Base-by-base conservation (phyloP, 495 filamentous ascomycete species). In the Trichoderma asperelloides region DNA sequence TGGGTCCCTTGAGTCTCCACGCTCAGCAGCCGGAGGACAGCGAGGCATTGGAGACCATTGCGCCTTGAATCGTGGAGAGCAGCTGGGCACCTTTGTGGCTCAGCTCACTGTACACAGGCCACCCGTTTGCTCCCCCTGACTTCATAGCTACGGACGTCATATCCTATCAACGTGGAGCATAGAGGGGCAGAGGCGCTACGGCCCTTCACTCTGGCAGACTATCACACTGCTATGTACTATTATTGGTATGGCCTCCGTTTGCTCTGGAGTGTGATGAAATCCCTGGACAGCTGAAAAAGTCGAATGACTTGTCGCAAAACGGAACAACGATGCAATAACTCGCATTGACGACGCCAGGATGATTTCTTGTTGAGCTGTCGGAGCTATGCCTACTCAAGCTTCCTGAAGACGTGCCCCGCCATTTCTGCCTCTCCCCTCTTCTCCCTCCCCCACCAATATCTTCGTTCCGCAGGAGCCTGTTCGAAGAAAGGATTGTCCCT, bases 51-150 rank as follows among this genome's bases (percentile, higher is more conserved):
- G 25, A 16, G 28, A 37, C 16, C 23, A 60, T 15, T 13, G 12
- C 55, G 49, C 5, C 49, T 45, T 23, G 18, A 60, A 60, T 60
- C 55, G 55, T 60, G 55, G 55, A 18, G 55, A 60, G 49, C 8
- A 28, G 55, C 51, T 60, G 15, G 51, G 51, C 27, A 60, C 55
- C 27, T 28, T 60, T 60, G 55, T 60, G 55, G 55, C 55, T 30
- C 55, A 60, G 55, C 25, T 13, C 55, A 60, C 15, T 16, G 55
- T 30, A 11, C 55, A 30, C 27, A 28, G 27, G 55, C 23, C 55
- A 30, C 55, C 55, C 27, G 55, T 51, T 25, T 60, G 27, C n/a
- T 60, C 55, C 9, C 49, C 55, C 27, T 60, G 25, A 30, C 28
- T 60, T 60, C 25, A 60, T 12, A 13, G 25, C 25, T 28, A 21